Conservation (phyloP, 768 basidiomycete species). For the Trametes meyenii region DNA sequence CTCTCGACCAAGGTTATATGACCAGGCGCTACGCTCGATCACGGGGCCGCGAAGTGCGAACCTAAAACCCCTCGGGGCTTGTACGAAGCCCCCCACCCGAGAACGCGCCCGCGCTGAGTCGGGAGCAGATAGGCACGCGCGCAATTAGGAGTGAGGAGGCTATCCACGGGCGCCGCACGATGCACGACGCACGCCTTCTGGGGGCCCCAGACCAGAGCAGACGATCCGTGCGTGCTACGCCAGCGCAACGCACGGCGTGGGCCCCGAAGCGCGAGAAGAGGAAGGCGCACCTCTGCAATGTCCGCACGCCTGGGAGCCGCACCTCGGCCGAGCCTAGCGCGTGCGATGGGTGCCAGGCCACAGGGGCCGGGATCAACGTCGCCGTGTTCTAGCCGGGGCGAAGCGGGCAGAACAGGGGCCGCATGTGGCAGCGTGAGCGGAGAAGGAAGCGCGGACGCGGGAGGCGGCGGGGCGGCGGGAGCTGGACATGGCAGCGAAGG, state of each 20-base stretch:
- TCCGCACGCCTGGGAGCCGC: neutral
- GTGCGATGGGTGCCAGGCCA: neutral
- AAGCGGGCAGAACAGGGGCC: neutral
- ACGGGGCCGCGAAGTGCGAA: neutral
- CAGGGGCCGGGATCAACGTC: neutral
- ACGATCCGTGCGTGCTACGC: neutral
- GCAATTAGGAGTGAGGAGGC: neutral
- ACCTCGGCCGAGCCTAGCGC: neutral
- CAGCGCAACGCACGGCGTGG: neutral
- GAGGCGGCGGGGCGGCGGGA: neutral
- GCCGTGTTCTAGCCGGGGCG: neutral
- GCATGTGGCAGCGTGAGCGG: neutral
- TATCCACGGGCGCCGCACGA: too few species aligned
- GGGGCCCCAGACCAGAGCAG: neutral
- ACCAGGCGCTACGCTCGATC: neutral
- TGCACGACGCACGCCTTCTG: neutral
- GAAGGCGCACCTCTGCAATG: neutral
- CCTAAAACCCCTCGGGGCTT: neutral
- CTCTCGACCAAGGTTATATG: neutral
- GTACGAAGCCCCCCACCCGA: neutral
- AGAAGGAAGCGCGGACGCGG: conserved; percentile 4
- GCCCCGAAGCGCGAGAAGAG: neutral
- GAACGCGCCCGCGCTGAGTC: neutral
- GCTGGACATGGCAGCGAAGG: conserved; percentile 16
- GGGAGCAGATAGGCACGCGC: neutral